Base-by-base conservation (phyloP, 148 eudicot genomes). In the Diospyros kaki region DNA sequence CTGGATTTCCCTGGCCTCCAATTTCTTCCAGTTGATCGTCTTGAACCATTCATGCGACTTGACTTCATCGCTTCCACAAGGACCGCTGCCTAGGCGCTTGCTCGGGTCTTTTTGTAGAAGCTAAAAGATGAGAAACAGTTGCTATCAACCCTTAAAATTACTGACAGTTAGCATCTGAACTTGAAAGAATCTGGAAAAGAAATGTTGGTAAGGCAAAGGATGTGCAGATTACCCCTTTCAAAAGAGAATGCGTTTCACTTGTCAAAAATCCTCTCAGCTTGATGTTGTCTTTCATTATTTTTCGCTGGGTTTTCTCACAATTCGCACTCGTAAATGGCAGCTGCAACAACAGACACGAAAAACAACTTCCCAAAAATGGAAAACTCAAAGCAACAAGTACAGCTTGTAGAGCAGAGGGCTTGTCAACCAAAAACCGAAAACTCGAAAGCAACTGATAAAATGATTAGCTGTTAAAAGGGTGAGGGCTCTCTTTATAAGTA, bases 41-140 rank as follows among this genome's bases (percentile, higher is more conserved):
- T 88, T 90, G 80, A 94, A 90, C 98, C 98, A 94, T 77, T 91
- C 90, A 74, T 94, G 97, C 54, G 77, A 12, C 83, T 88, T 91
- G 68, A 94, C 78, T 72, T 94, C 97, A 56, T 91, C 93, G 6
- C 90, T 81, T 58, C 94, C 98, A 10, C 17, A 84, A 14, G 61
- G 73, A 53, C 98, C 90, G 58, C 88, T 86, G 6, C 95, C 97
- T 11, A 91, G 77, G 15, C 97, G 89, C 79, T 73, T 90, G 82
- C 77, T 80, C 42, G 89, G 85, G 10, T 94, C 95, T 80, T 91
- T 94, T 72, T 82, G 87, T 71, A 94, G 81, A 55, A 94, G 84
- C 96, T 90, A 75, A 28, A 78, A 55, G 68, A 61, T 50, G 51
- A 51, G 44, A n/a, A 41, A 12, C 8, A 48, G 8, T 4, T 48